phyloP scores from a whole-genome alignment of 495 filamentous ascomycete genomes.

The Penicillium antarcticum region DNA sequence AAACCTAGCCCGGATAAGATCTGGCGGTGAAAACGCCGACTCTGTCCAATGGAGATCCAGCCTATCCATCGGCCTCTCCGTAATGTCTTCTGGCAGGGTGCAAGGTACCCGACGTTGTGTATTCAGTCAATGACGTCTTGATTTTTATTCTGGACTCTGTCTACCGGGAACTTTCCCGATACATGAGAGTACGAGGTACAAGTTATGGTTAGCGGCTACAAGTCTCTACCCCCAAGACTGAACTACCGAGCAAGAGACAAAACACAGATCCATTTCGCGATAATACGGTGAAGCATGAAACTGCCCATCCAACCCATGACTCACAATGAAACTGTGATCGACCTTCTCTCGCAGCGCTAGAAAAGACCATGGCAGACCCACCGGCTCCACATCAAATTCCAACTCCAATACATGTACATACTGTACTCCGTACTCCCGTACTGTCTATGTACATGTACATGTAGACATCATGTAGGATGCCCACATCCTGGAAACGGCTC shows the following conservation, averaged over 20 bases:
- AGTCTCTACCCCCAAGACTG: too few species aligned
- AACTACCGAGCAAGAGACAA: too few species aligned
- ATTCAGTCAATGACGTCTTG: background rate
- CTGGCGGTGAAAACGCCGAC: conserved; percentile 24
- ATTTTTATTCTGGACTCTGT: too few species aligned
- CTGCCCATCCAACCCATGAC: background rate
- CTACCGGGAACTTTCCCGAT: too few species aligned
- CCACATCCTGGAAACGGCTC: background rate
- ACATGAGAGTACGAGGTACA: too few species aligned
- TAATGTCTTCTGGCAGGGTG: background rate
- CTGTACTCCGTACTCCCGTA: too few species aligned
- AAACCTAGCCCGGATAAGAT: conserved; percentile 8
- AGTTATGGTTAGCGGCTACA: too few species aligned
- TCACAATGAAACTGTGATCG: conserved; percentile 6
- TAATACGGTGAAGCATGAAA: conserved; percentile 6
- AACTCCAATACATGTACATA: background rate
- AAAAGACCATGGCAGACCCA: conserved; percentile 5
- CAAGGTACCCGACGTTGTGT: conserved; percentile 2
- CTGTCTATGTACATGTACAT: too few species aligned
- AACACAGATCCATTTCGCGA: too few species aligned
- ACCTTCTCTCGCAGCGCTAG: conserved; percentile 6
- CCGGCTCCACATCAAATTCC: background rate
- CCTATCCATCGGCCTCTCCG: conserved; percentile 6
- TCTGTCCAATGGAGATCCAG: conserved; percentile 21
- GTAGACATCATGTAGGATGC: background rate